Base-by-base conservation (phyloP, 225 moss, liverwort and hornwort genomes). In the Asterella californica region DNA sequence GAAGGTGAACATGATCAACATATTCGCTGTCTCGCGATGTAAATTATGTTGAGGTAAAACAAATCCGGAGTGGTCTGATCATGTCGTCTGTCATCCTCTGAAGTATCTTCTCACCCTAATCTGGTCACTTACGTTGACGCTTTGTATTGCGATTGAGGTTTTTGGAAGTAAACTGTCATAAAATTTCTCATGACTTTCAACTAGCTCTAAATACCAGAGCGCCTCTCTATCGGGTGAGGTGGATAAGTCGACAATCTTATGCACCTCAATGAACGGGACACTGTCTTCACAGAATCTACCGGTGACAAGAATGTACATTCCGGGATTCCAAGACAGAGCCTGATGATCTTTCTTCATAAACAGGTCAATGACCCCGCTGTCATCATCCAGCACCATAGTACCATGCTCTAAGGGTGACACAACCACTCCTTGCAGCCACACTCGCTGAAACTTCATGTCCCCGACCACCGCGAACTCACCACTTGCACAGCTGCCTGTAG, bases 231-330 rank as follows among this genome's bases (percentile, higher is more conserved):
- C 76, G 32, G 93, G 87, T 32, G 85, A 84, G 55, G 88, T 84
- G 38, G 91, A 88, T 59, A 99, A 79, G 74, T 99, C 90, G 64
- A 99, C 92, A 82, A 95, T 99, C 83, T 95, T 99, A 62, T 99
- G 97, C 66, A 93, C 97, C 78, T 82, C 88, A 22, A 88, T 75
- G 49, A 82, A 88, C 25, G 83, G 82, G 25, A 72, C 72, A 9
- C 72, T 78, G 76, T 83, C 79, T 75, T 77, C 72, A 47, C 79
- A 75, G 42, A 65, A 75, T 48, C 82, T 76, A 33, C 79, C 79
- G 12, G 67, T 79, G 45, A 90, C 84, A 76, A 93, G 85, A 77
- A 93, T 90, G 61, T 91, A 89, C 83, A 87, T 80, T 73, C 90
- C 95, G 74, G 89, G 81, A 81, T 85, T 87, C 87, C 90, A 90